Evolutionary conservation across 1,284 basidiomycete genomes (phyloP).

Genomic region (Chalciporus sp.): DNA sequence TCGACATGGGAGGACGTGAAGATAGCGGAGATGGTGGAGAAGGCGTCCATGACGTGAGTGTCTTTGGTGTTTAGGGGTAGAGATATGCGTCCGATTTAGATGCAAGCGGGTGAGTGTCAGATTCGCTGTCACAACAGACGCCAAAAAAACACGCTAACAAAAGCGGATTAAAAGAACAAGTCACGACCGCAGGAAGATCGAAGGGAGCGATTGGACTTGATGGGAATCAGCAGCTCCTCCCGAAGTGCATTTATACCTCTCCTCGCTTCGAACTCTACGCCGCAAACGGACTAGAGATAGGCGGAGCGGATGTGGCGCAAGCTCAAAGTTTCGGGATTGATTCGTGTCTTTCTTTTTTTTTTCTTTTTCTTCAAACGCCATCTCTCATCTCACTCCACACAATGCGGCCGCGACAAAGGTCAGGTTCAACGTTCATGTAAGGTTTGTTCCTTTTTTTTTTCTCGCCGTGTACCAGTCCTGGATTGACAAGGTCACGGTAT

Average conservation of each 20-base stretch:
- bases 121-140: no score
- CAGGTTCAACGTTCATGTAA: no score
- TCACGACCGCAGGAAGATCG: constrained; percentile 5
- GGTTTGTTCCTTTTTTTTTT: no score
- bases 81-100: neutral
- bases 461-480: neutral
- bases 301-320: neutral
- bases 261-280: neutral
- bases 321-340: constrained; percentile 1
- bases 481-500: neutral
- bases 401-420: no score
- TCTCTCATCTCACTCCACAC: no score
- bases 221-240: no score
- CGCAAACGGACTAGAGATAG: neutral
- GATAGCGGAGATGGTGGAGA: constrained; percentile 9
- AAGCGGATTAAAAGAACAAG: constrained; percentile 1
- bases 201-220: constrained; percentile 4
- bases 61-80: neutral
- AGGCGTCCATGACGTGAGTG: constrained; percentile 6
- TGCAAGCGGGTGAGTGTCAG: neutral
- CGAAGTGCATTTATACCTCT: neutral
- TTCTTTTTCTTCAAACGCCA: no score
- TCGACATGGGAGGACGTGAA: constrained; percentile 7
- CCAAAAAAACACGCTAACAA: no score
- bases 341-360: no score